A percentile compares a stretch with the other conserved stretches of the same genome.
Conservation (phyloP, 2,329 filamentous ascomycete species). For the Dactylellina sp. region DNA sequence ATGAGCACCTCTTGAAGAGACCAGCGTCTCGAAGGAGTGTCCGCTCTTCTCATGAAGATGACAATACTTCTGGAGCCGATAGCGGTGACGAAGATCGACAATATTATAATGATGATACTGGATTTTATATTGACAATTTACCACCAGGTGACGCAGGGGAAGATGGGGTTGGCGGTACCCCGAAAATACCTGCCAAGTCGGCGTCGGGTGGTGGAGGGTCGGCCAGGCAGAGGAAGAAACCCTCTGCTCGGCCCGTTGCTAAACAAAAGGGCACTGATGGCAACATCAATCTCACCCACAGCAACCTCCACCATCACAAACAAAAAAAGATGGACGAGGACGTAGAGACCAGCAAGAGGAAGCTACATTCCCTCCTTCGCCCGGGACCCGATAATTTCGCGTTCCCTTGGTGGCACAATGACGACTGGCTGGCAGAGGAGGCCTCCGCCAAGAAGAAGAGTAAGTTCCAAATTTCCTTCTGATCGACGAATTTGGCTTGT, state of each 20-base stretch:
- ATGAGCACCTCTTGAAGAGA: conserved; percentile 28
- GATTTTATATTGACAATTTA: conserved; percentile 5
- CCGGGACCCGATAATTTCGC: conserved; percentile 50
- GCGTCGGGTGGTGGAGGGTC: conserved; percentile 18
- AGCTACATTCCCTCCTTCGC: conserved; percentile 34
- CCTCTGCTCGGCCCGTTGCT: conserved; percentile 15
- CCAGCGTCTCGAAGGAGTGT: conserved; percentile 33
- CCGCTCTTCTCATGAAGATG: conserved; percentile 23
- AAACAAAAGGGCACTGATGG: conserved; percentile 11
- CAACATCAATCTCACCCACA: too few species aligned
- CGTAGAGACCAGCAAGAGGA: conserved; percentile 6
- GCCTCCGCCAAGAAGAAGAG: conserved; percentile 11
- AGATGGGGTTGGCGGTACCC: conserved; percentile 16
- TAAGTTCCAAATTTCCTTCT: conserved; percentile 13
- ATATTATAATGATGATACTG: neutral
- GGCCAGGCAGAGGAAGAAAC: conserved; percentile 16
- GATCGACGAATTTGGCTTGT: neutral
- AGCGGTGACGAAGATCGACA: conserved; percentile 1
- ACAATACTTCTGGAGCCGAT: conserved; percentile 11
- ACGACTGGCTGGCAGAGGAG: conserved; percentile 29
- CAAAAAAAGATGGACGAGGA: too few species aligned
- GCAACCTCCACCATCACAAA: too few species aligned
- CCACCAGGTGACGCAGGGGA: conserved; percentile 4
- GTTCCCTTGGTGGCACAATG: conserved; percentile 53
- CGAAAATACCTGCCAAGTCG: conserved; percentile 12